Percentiles rank a stretch among this genome's conserved stretches.
Evolutionary conservation across 2,329 filamentous ascomycete genomes (phyloP).

Genomic region (Xylaria sp.): DNA sequence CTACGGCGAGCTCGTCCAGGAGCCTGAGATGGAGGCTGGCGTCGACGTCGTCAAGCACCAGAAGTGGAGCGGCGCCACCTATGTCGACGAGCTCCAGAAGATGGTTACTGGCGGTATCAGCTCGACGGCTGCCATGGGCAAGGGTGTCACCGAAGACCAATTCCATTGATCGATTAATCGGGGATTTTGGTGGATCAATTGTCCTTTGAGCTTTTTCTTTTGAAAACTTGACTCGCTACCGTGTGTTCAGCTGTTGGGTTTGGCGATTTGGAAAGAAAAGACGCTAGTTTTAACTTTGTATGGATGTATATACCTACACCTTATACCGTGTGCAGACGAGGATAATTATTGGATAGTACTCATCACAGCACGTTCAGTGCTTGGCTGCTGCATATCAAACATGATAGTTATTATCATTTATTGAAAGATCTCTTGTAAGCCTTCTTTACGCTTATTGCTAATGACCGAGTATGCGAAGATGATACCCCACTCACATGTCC

Average conservation of each 20-base stretch:
- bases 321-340: not conserved
- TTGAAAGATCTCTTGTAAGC: not conserved
- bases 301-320: not conserved
- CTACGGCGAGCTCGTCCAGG: slow-evolving; percentile 96
- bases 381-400: not conserved
- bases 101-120: slow-evolving; percentile 95
- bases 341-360: not conserved
- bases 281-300: not conserved
- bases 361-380: not conserved
- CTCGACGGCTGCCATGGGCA: slow-evolving; percentile 94
- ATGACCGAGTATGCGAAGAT: not conserved
- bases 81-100: slow-evolving; percentile 93
- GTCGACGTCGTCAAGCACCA: slow-evolving; percentile 98
- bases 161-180: slow-evolving; percentile 66
- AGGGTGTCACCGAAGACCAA: slow-evolving; percentile 97
- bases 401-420: not conserved
- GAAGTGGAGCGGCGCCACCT: slow-evolving; percentile 97
- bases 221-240: not conserved
- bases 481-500: not conserved
- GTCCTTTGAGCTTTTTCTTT: too few relatives aligned
- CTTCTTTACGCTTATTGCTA: too few relatives aligned
- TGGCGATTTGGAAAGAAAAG: not conserved
- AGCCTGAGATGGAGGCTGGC: slow-evolving; percentile 90
- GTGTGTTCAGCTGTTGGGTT: not conserved
- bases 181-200: too few relatives aligned